Evolutionary conservation across 257 asterid genomes (phyloP).

Genomic region (Nicotiana benthamiana): DNA sequence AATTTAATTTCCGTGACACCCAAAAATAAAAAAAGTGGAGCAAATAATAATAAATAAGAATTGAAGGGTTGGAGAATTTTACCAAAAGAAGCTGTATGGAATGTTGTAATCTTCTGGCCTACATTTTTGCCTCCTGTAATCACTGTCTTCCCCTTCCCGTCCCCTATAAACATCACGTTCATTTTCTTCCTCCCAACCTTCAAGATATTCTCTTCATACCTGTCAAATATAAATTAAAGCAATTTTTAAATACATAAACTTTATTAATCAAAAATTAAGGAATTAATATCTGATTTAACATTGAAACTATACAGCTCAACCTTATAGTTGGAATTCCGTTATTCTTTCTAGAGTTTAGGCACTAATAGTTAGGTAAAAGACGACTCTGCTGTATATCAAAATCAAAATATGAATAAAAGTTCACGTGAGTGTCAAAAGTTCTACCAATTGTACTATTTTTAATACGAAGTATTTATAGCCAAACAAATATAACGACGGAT

Average conservation of each 20-base stretch:
- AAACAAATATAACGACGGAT: too few relatives aligned
- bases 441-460: too few relatives aligned
- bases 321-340: background rate
- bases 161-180: conserved; percentile 83
- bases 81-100: conserved; percentile 91
- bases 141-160: conserved; percentile 84
- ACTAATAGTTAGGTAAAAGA: background rate
- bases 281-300: background rate
- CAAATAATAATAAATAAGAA: background rate
- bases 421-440: background rate
- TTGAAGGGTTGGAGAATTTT: conserved; percentile 3
- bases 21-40: background rate
- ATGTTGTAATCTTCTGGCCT: conserved; percentile 59
- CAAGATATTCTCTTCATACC: conserved; percentile 66
- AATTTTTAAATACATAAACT: too few relatives aligned
- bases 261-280: too few relatives aligned
- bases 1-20: background rate
- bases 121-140: conserved; percentile 76
- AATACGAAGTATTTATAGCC: too few relatives aligned
- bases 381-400: background rate
- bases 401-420: background rate
- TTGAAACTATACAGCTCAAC: too few relatives aligned
- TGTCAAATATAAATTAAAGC: conserved; percentile 1
- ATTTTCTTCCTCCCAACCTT: conserved; percentile 87
- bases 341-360: background rate